Conservation (phyloP, 495 filamentous ascomycete genomes). For the Lasiosphaeris hirsuta region DNA sequence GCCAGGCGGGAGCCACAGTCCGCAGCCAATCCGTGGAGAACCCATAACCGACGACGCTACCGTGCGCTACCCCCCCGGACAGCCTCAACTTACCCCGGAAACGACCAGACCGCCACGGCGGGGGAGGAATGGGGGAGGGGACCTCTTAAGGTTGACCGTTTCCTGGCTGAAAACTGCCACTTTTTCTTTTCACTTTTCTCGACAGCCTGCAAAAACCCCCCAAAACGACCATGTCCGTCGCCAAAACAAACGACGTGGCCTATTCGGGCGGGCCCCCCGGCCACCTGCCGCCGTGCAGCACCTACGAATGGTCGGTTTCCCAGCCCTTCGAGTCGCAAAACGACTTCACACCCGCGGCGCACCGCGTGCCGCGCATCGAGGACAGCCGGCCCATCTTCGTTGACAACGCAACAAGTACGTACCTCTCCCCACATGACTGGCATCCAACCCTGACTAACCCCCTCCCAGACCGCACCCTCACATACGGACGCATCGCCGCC, state of each 20-base stretch:
- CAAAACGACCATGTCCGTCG: background rate
- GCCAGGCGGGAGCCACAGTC: too few species aligned
- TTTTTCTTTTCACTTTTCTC: too few species aligned
- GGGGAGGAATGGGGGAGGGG: too few species aligned
- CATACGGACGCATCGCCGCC: slow-evolving; percentile 20
- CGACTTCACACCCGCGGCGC: slow-evolving; percentile 21
- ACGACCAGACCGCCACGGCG: too few species aligned
- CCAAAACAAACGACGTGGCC: slow-evolving; percentile 7
- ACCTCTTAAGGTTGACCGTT: too few species aligned
- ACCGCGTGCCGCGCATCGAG: slow-evolving; percentile 23
- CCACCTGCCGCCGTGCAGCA: slow-evolving; percentile 21
- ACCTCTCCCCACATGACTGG: background rate
- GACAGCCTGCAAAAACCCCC: too few species aligned
- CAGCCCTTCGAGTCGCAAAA: slow-evolving; percentile 25
- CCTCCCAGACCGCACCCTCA: slow-evolving; percentile 26
- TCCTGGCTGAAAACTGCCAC: too few species aligned
- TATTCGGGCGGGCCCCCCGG: slow-evolving; percentile 21
- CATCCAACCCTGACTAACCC: background rate
- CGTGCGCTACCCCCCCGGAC: too few species aligned
- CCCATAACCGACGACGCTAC: too few species aligned
- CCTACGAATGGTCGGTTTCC: slow-evolving; percentile 28
- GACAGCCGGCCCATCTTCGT: slow-evolving; percentile 27
- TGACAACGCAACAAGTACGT: slow-evolving; percentile 27
- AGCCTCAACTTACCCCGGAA: too few species aligned
- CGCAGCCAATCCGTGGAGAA: too few species aligned